A percentile compares a stretch with the other conserved stretches of the same genome.
Evolutionary conservation across 2,329 filamentous ascomycete genomes (phyloP).

Genomic region (Xylaria sp.): DNA sequence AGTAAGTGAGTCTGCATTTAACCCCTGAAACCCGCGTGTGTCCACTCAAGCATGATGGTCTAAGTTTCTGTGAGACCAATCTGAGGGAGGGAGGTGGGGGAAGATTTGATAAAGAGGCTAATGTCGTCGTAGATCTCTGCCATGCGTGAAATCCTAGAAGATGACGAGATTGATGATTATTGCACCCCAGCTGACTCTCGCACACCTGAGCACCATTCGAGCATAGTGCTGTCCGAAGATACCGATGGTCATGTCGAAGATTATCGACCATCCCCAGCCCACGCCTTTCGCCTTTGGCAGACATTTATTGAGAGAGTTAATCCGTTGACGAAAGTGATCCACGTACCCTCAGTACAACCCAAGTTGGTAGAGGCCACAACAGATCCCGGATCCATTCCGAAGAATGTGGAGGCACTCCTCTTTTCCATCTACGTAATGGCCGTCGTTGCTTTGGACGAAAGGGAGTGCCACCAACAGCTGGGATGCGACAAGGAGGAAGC

Average conservation of each 20-base stretch:
- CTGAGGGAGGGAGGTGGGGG: not conserved
- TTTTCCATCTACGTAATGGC: conserved; percentile 75
- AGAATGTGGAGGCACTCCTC: conserved; percentile 69
- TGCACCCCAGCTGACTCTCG: conserved; percentile 56
- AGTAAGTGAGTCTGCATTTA: conserved; percentile 54
- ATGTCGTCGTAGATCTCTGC: conserved; percentile 60
- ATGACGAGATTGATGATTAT: conserved; percentile 61
- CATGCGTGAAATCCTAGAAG: conserved; percentile 69
- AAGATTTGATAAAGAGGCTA: not conserved
- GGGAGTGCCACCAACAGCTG: conserved; percentile 66
- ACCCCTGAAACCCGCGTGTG: not conserved
- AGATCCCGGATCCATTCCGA: conserved; percentile 64
- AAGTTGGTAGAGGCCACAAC: conserved; percentile 71
- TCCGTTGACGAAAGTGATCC: conserved; percentile 67
- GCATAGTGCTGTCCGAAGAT: conserved; percentile 61
- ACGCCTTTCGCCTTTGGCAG: conserved; percentile 80
- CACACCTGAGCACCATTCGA: conserved; percentile 64
- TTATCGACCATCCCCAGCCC: conserved; percentile 72
- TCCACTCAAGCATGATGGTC: not conserved
- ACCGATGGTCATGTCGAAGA: conserved; percentile 56
- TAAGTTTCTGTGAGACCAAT: not conserved
- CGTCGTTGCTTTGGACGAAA: conserved; percentile 63
- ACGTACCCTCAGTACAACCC: conserved; percentile 75
- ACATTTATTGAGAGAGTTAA: conserved; percentile 79
- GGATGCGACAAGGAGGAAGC: conserved; percentile 62